phyloP scores from a whole-genome alignment of 805 yeast genomes.

The Zygoascus tannicola region DNA sequence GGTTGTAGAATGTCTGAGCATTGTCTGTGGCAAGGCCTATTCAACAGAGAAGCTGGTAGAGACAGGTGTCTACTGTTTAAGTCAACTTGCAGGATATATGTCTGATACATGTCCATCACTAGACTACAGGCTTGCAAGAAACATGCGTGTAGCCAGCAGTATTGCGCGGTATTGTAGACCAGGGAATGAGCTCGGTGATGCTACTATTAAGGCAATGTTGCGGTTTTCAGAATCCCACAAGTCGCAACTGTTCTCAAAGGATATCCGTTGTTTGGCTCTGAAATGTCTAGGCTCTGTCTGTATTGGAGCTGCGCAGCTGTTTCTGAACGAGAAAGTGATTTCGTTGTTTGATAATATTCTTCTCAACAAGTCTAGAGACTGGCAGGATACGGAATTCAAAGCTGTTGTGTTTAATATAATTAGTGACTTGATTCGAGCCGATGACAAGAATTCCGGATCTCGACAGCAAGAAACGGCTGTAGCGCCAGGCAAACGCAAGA shows the following conservation, averaged over 20 bases:
- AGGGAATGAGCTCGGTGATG: no score
- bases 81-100: no score
- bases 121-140: conserved; percentile 26
- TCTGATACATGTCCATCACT: no score
- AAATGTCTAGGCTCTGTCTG: conserved; percentile 53
- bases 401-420: conserved; percentile 48
- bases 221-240: no score
- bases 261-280: no score
- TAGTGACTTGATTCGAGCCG: conserved; percentile 46
- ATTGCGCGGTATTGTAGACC: conserved; percentile 67
- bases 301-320: conserved; percentile 54
- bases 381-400: conserved; percentile 1
- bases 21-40: no score
- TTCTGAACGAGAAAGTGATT: conserved; percentile 47
- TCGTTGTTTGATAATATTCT: conserved; percentile 43
- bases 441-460: conserved; percentile 17
- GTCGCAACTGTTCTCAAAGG: no score
- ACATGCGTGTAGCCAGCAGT: conserved; percentile 56
- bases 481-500: conserved; percentile 12
- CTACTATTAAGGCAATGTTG: no score
- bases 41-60: no score
- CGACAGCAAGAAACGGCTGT: conserved; percentile 41
- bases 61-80: no score
- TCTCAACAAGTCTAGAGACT: neutral
- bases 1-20: no score